These are phyloP conservation scores for Bruguiera sexangula DNA, from an alignment of 345 rosid species.

Conservation along the genomic window DNA sequence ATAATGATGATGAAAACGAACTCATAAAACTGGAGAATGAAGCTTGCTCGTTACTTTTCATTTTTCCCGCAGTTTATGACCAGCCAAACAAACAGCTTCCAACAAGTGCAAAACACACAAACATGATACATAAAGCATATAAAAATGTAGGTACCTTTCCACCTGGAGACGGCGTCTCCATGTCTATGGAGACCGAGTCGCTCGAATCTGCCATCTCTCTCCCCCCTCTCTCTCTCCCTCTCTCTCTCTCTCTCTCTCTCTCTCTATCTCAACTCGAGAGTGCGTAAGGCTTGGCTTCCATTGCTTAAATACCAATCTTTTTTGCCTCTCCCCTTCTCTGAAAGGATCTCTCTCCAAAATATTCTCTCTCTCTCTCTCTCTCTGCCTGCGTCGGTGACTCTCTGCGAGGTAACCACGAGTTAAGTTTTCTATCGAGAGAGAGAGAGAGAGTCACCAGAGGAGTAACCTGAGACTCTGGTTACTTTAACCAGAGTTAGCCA, in stretches of 20 bases:
- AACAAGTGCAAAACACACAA: neutral
- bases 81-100: constrained; percentile 21
- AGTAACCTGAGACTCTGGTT: constrained; percentile 46
- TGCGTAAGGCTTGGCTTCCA: neutral
- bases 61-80: constrained; percentile 27
- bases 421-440: constrained; percentile 76
- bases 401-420: constrained; percentile 17
- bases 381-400: constrained; percentile 36
- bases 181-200: constrained; percentile 57
- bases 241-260: neutral
- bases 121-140: neutral
- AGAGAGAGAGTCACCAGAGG: constrained; percentile 23
- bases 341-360: neutral
- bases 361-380: neutral
- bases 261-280: neutral
- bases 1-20: neutral
- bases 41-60: constrained; percentile 7
- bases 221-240: constrained; percentile 4
- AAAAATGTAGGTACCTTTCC: constrained; percentile 53
- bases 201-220: constrained; percentile 61
- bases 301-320: constrained; percentile 34
- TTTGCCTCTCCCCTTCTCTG: neutral
- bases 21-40: neutral
- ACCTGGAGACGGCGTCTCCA: constrained; percentile 77
- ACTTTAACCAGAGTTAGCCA: constrained; percentile 47